Evolutionary conservation across 306 rosid genomes (phyloP).

Genomic region (Arachis stenosperma): DNA sequence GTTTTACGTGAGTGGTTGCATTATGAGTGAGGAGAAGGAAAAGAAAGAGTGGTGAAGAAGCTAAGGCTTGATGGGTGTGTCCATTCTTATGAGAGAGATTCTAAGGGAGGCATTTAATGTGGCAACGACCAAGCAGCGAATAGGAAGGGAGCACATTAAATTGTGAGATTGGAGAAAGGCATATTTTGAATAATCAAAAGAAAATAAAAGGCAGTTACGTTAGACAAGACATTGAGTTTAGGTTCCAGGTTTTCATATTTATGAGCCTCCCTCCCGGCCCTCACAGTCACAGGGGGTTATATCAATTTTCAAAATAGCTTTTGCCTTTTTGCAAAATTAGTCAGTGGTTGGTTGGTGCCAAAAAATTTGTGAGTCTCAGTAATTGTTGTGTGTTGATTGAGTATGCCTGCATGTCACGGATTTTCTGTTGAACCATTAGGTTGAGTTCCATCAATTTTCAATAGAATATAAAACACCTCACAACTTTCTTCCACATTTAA

Average conservation of each 20-base stretch:
- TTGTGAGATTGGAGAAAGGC: slow-evolving; percentile 39
- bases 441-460: not conserved
- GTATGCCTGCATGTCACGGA: slow-evolving; percentile 32
- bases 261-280: slow-evolving; percentile 5
- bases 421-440: slow-evolving; percentile 24
- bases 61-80: slow-evolving; percentile 30
- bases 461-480: slow-evolving; percentile 9
- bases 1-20: slow-evolving; percentile 2
- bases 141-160: slow-evolving; percentile 50
- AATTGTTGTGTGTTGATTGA: slow-evolving; percentile 18
- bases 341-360: slow-evolving; percentile 47
- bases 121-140: slow-evolving; percentile 53
- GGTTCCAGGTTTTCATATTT: slow-evolving; percentile 43
- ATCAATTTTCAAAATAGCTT: slow-evolving; percentile 47
- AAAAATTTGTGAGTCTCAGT: slow-evolving; percentile 27
- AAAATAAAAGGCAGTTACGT: slow-evolving; percentile 11
- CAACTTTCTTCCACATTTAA: slow-evolving; percentile 51
- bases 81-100: slow-evolving; percentile 41
- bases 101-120: slow-evolving; percentile 52
- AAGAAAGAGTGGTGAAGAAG: slow-evolving; percentile 35
- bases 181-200: slow-evolving; percentile 40
- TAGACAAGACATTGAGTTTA: slow-evolving; percentile 39
- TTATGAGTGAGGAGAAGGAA: not conserved
- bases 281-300: slow-evolving; percentile 24
- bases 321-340: slow-evolving; percentile 39